phyloP scores from a whole-genome alignment of 1,284 basidiomycete genomes.

The Jaminaea rosea region DNA sequence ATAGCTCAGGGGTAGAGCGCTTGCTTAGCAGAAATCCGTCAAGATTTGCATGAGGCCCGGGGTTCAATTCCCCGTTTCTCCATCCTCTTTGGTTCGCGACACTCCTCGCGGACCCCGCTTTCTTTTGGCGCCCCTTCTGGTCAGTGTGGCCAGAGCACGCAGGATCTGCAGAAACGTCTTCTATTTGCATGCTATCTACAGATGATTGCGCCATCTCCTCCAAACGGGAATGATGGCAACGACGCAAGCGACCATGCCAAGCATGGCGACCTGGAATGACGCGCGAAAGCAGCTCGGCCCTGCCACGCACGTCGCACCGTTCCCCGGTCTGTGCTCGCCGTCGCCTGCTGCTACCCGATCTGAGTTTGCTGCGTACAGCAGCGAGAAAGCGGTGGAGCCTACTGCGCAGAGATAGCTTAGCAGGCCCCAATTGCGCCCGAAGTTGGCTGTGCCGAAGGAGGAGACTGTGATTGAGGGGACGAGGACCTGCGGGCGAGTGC shows the following conservation, averaged over 20 bases:
- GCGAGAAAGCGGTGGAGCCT: slow-evolving; percentile 10
- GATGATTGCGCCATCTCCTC: slow-evolving; percentile 7
- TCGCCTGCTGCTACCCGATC: background rate
- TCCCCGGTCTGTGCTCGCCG: background rate
- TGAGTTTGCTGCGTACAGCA: slow-evolving; percentile 13
- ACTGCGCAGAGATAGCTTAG: slow-evolving; percentile 11
- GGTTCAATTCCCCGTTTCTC: no score
- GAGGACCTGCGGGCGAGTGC: no score
- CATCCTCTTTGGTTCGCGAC: no score
- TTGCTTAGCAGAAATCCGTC: no score
- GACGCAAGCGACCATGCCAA: slow-evolving; percentile 4
- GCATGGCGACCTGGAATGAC: slow-evolving; percentile 6
- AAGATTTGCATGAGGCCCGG: no score
- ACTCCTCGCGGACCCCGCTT: no score
- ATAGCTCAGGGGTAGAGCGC: no score
- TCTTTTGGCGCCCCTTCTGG: no score
- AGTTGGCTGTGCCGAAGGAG: slow-evolving; percentile 8
- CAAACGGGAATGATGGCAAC: slow-evolving; percentile 7
- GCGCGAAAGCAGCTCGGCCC: slow-evolving; percentile 10
- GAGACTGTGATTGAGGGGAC: slow-evolving; percentile 7
- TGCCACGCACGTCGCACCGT: slow-evolving; percentile 3
- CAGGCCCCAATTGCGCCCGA: slow-evolving; percentile 16
- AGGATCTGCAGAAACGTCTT: no score
- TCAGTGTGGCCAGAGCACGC: no score
- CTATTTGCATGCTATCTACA: no score